Evolutionary conservation across 176 grass and related monocot genomes (phyloP).

Genomic region (Poa annua): DNA sequence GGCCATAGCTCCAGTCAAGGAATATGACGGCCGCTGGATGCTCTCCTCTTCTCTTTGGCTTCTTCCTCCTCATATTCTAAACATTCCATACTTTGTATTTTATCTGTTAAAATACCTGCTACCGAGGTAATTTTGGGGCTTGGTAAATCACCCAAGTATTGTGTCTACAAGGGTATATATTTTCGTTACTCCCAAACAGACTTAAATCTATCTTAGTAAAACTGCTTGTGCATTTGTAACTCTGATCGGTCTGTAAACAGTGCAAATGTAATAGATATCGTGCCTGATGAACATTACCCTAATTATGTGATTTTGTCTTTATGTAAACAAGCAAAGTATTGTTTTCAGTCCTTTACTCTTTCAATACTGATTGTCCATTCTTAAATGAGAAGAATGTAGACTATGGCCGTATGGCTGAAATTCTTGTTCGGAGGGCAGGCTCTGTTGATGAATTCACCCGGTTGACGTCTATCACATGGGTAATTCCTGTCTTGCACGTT

Average conservation of each 20-base stretch:
- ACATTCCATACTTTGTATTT: no score
- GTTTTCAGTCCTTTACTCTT: conserved; percentile 22
- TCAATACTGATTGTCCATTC: conserved; percentile 33
- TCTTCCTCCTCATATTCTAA: no score
- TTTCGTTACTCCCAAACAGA: no score
- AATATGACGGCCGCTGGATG: no score
- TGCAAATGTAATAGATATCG: conserved; percentile 23
- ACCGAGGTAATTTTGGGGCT: no score
- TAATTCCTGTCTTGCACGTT: conserved; percentile 50
- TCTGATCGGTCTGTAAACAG: conserved; percentile 24
- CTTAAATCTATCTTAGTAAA: conserved; percentile 21
- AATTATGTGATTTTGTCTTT: conserved; percentile 30
- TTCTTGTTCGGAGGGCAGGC: conserved; percentile 88
- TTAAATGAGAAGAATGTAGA: conserved; percentile 88
- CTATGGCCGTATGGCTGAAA: conserved; percentile 99
- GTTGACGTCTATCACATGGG: conserved; percentile 98
- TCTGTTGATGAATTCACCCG: conserved; percentile 96
- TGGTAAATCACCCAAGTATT: no score
- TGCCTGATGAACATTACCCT: conserved; percentile 9
- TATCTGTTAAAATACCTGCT: no score
- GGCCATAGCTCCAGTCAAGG: no score
- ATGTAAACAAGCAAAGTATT: background rate
- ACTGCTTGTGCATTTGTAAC: background rate
- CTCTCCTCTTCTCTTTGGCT: no score
- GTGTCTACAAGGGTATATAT: no score